Percentiles rank a stretch among this genome's conserved stretches.
phyloP scores from a whole-genome alignment of 495 filamentous ascomycete genomes.

The Annulohypoxylon moriforme region DNA sequence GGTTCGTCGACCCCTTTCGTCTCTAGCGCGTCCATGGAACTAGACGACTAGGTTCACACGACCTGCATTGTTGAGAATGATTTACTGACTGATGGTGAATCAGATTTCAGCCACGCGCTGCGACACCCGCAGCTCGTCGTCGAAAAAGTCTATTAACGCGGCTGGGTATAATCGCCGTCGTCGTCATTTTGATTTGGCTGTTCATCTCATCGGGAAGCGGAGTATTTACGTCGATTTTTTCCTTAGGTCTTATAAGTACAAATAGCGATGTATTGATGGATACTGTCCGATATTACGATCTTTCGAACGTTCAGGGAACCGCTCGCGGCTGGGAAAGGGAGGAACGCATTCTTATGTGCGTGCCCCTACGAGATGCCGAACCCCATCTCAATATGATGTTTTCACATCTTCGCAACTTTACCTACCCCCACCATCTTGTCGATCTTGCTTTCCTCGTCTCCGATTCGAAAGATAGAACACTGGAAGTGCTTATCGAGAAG shows the following conservation, averaged over 20 bases:
- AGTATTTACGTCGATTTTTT: constrained; percentile 76
- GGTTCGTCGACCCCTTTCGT: constrained; percentile 64
- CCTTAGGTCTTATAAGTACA: constrained; percentile 76
- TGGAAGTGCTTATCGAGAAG: constrained; percentile 76
- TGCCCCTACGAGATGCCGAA: constrained; percentile 92
- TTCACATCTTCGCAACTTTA: constrained; percentile 92
- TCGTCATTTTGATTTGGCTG: constrained; percentile 68
- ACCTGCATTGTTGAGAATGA: not conserved
- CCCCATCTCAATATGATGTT: constrained; percentile 99
- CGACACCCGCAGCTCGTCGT: constrained; percentile 77
- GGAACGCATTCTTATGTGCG: constrained; percentile 94
- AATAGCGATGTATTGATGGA: constrained; percentile 82
- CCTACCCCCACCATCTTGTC: constrained; percentile 95
- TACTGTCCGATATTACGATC: constrained; percentile 96
- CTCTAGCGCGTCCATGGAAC: constrained; percentile 7
- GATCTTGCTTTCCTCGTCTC: constrained; percentile 97
- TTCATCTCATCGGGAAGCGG: constrained; percentile 72
- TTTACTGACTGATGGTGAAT: constrained; percentile 18
- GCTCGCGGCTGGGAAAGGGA: constrained; percentile 93
- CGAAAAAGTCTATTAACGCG: constrained; percentile 79
- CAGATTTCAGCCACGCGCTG: constrained; percentile 86
- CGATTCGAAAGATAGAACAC: constrained; percentile 93
- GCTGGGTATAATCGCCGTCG: constrained; percentile 61
- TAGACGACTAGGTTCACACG: not conserved
- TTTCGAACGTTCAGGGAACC: constrained; percentile 88